Evolutionary conservation across 495 filamentous ascomycete species (phyloP).

Genomic region (Physcia stellaris): DNA sequence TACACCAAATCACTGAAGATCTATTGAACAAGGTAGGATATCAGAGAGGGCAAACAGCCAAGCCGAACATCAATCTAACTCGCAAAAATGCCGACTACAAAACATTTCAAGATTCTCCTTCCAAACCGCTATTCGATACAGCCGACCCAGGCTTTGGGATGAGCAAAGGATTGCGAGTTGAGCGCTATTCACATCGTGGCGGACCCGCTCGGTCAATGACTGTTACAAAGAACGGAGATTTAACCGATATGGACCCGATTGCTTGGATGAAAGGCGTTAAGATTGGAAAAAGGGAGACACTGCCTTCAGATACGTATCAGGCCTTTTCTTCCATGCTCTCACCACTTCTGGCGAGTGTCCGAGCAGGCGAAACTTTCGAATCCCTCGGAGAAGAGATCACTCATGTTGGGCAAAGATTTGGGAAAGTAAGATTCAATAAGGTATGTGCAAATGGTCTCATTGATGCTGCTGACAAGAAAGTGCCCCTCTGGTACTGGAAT

Average conservation of each 20-base stretch:
- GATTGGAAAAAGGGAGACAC: slow-evolving; percentile 46
- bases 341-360: slow-evolving; percentile 12
- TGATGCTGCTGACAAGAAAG: too few species aligned
- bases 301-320: slow-evolving; percentile 18
- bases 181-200: slow-evolving; percentile 5
- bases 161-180: not conserved
- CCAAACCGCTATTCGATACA: not conserved
- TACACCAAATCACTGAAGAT: slow-evolving; percentile 59
- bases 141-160: not conserved
- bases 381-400: slow-evolving; percentile 79
- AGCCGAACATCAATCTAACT: slow-evolving; percentile 57
- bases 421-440: slow-evolving; percentile 76
- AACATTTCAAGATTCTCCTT: slow-evolving; percentile 55
- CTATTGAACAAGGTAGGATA: slow-evolving; percentile 63
- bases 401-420: slow-evolving; percentile 66
- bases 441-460: slow-evolving; percentile 28
- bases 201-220: slow-evolving; percentile 35
- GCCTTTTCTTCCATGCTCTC: slow-evolving; percentile 10
- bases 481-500: not conserved
- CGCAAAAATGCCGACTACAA: slow-evolving; percentile 76
- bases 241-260: slow-evolving; percentile 60
- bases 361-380: slow-evolving; percentile 62
- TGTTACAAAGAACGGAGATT: slow-evolving; percentile 42
- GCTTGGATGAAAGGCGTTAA: slow-evolving; percentile 91
- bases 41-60: slow-evolving; percentile 49